Evolutionary conservation across 2,329 filamentous ascomycete genomes (phyloP).

Genomic region (Pyrenochaeta sp.): DNA sequence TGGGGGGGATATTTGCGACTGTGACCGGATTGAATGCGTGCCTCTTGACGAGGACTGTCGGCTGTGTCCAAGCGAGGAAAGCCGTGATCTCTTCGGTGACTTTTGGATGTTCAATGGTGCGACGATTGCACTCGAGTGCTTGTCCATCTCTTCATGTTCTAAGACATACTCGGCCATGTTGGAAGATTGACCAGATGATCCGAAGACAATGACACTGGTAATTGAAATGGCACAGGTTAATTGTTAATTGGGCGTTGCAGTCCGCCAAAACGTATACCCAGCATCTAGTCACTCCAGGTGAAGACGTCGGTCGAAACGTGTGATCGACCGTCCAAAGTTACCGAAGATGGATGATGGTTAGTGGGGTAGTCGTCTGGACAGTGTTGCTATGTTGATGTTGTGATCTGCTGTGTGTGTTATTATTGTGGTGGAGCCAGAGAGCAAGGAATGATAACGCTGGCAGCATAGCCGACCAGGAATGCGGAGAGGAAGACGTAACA

Average conservation of each 20-base stretch:
- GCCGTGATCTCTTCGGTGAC: constrained; percentile 38
- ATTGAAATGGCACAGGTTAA: constrained; percentile 10
- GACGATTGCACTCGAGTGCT: constrained; percentile 45
- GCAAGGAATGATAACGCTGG: constrained; percentile 38
- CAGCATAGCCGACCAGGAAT: constrained; percentile 34
- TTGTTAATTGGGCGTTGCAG: constrained; percentile 39
- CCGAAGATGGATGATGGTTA: not conserved
- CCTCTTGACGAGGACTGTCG: constrained; percentile 44
- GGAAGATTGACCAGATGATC: constrained; percentile 2
- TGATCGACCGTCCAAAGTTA: constrained; percentile 7
- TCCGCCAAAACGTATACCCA: constrained; percentile 22
- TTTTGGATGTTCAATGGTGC: constrained; percentile 49
- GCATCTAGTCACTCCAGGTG: constrained; percentile 37
- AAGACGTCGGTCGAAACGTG: constrained; percentile 13
- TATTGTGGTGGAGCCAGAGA: constrained; percentile 35
- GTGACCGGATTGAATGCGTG: constrained; percentile 37
- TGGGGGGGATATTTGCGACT: constrained; percentile 75
- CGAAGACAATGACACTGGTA: not conserved
- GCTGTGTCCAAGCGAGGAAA: constrained; percentile 29
- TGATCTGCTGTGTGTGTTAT: constrained; percentile 32
- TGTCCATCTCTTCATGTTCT: constrained; percentile 37
- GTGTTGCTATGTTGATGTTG: constrained; percentile 19
- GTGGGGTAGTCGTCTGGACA: not conserved
- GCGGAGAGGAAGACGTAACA: constrained; percentile 30
- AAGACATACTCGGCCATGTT: constrained; percentile 39